A percentile compares a stretch with the other conserved stretches of the same genome.
Evolutionary conservation across 2,329 filamentous ascomycete genomes (phyloP).

Genomic region (Sporothrix pallida): DNA sequence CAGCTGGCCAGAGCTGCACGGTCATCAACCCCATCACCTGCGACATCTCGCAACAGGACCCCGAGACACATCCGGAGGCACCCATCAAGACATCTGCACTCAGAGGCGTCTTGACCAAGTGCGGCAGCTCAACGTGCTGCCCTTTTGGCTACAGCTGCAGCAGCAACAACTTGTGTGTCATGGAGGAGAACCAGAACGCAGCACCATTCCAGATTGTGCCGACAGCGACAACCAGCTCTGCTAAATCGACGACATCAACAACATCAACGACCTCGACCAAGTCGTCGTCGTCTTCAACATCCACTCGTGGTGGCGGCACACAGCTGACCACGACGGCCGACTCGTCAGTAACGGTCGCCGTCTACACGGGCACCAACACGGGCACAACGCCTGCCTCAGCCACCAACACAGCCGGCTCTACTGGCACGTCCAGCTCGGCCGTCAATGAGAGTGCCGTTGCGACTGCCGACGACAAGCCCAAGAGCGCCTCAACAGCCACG

Average conservation of each 20-base stretch:
- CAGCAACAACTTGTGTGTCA: conserved; percentile 55
- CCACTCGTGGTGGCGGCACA: neutral
- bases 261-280: conserved; percentile 40
- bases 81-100: conserved; percentile 71
- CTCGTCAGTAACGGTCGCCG: neutral
- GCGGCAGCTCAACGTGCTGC: conserved; percentile 66
- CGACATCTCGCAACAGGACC: conserved; percentile 68
- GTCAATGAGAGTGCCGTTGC: conserved; percentile 33
- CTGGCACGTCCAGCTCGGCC: conserved; percentile 17
- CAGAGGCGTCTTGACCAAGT: conserved; percentile 60
- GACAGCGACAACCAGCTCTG: neutral
- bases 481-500: conserved; percentile 47
- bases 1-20: conserved; percentile 61
- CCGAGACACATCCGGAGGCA: conserved; percentile 59
- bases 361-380: neutral
- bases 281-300: conserved; percentile 38
- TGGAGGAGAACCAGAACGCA: conserved; percentile 57
- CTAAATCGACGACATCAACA: conserved; percentile 26
- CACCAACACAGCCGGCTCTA: neutral
- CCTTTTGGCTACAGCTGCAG: conserved; percentile 74
- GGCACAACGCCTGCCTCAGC: neutral
- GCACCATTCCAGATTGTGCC: conserved; percentile 38
- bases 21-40: conserved; percentile 69
- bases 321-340: neutral
- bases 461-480: conserved; percentile 30